These are phyloP conservation scores for Nakataea oryzae DNA, from an alignment of 2,329 filamentous ascomycete species.

Conservation along the genomic window DNA sequence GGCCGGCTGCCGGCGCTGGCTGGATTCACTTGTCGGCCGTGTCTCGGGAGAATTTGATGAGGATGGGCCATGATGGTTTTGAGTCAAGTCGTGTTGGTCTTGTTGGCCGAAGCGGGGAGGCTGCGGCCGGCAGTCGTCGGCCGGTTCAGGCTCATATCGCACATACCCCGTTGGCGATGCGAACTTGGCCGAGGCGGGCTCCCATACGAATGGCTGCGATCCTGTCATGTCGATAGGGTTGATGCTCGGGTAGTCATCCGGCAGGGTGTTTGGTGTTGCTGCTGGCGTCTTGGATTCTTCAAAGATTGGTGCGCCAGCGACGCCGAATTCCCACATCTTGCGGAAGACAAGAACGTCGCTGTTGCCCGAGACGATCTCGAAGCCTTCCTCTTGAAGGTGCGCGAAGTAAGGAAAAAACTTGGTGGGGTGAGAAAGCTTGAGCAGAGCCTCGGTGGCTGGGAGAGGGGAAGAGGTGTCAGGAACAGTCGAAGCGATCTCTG, in stretches of 20 bases:
- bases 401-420: conserved; percentile 57
- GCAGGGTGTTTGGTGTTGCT: background rate
- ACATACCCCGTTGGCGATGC: conserved; percentile 57
- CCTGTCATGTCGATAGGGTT: conserved; percentile 53
- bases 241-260: conserved; percentile 17
- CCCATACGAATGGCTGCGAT: conserved; percentile 15
- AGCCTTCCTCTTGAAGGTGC: conserved; percentile 48
- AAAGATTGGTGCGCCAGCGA: background rate
- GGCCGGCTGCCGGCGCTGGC: conserved; percentile 6
- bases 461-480: conserved; percentile 35
- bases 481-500: conserved; percentile 48
- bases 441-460: conserved; percentile 49
- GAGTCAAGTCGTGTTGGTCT: conserved; percentile 10
- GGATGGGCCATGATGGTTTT: conserved; percentile 1
- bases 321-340: conserved; percentile 32
- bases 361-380: conserved; percentile 54
- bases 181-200: conserved; percentile 32
- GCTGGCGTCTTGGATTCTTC: background rate
- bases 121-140: conserved; percentile 16
- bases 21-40: conserved; percentile 7
- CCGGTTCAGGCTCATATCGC: conserved; percentile 40
- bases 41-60: background rate
- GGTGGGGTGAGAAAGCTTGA: conserved; percentile 49
- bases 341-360: conserved; percentile 57
- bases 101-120: conserved; percentile 16